Base-by-base conservation (phyloP, 148 eudicot species). In the Heliosperma pusillum region DNA sequence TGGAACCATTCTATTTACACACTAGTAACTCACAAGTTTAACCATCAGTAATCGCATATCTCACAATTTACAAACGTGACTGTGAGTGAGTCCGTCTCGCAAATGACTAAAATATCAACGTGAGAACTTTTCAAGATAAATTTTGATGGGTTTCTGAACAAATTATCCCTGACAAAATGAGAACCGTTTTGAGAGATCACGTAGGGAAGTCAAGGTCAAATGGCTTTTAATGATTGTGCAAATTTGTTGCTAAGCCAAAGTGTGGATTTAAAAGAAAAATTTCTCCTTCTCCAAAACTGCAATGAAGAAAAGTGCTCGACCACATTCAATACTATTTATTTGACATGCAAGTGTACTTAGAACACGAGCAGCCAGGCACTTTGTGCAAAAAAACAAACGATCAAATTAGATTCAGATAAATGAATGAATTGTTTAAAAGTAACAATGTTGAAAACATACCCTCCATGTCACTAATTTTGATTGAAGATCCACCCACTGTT, bases 381-480 rank as follows among this genome's bases (percentile, higher is more conserved):
- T 11, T 10, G 29, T 11, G 13, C 27, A 60, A 60, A 16, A 60
- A 22, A 60, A 24, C 30, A 21, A 60, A 60, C 24, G 13, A 58
- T 11, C 12, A 7, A 24, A 59, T 3, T 11, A 59, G 10, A 2
- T 21, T 59, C 64, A 21, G 1, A 59, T 59, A 24, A 36, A 36
- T 36, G 42, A 63, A 19, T 17, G 47, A 73, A n/a, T 22, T 61
- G 29, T 56, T 47, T 25, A 7, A 3, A 19, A 3, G 20, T 24
- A n/a, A 26, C 8, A 44, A 53, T 4, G 21, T 19, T 47, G 30
- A 33, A 55, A 24, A 60, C 73, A 68, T 95, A 95, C 98, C 92
- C 85, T 90, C 98, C 98, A 95, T 60, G 90, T 76, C 74, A 79
- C 90, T 61, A 95, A 88, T 82, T 92, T 95, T 60, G 87, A 64